phyloP scores from a whole-genome alignment of 169 alveolate species.

The Theileria equi region DNA sequence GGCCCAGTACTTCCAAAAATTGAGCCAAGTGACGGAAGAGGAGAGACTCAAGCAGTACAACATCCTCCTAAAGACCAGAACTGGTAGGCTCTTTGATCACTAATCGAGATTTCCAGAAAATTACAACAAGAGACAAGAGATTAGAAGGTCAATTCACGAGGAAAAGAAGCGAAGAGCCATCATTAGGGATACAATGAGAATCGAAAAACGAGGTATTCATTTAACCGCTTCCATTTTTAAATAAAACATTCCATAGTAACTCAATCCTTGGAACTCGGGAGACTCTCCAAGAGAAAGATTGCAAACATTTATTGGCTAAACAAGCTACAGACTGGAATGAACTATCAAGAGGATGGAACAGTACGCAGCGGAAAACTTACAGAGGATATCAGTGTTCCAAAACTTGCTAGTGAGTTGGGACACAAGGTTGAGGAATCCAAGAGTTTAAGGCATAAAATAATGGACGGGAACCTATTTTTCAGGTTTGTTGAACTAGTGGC shows the following conservation, averaged over 20 bases:
- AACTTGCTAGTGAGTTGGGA: constrained; percentile 67
- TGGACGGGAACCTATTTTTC: constrained; percentile 59
- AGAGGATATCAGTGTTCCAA: constrained; percentile 48
- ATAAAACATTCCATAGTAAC: constrained; percentile 16
- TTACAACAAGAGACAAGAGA: constrained; percentile 28
- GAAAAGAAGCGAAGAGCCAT: constrained; percentile 53
- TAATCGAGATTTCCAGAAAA: constrained; percentile 9
- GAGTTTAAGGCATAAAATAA: constrained; percentile 62
- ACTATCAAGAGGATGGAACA: constrained; percentile 26
- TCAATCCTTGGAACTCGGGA: constrained; percentile 74
- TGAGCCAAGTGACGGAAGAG: constrained; percentile 75
- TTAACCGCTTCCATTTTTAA: background rate
- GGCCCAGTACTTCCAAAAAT: constrained; percentile 78
- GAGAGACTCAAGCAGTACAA: constrained; percentile 72
- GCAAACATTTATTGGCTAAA: constrained; percentile 75
- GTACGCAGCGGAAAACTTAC: background rate
- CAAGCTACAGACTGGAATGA: constrained; percentile 70
- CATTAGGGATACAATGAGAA: constrained; percentile 53
- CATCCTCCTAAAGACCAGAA: constrained; percentile 38
- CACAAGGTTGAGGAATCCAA: constrained; percentile 67
- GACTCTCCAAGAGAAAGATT: constrained; percentile 76
- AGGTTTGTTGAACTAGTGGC: constrained; percentile 10
- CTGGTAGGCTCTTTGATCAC: constrained; percentile 39
- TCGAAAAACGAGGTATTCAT: constrained; percentile 39
- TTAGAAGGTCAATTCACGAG: constrained; percentile 40